phyloP scores from a whole-genome alignment of 1,284 basidiomycete species.

The Hymenochaete sp. region DNA sequence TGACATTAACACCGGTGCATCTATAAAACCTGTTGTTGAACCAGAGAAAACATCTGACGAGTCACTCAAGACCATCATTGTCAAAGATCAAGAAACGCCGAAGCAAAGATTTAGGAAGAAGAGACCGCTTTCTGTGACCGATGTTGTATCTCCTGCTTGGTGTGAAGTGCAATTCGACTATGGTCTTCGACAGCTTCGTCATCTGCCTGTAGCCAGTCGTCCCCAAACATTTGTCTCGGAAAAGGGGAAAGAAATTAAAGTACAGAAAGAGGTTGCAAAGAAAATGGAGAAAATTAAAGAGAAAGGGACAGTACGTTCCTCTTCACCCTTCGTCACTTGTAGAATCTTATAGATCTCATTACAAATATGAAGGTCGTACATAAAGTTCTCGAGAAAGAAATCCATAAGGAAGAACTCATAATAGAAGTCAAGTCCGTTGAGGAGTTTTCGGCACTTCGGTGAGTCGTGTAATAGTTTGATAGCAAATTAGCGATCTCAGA shows the following conservation, averaged over 20 bases:
- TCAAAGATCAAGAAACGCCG: constrained; percentile 3
- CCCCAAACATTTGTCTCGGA: constrained; percentile 53
- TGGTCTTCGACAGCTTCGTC: constrained; percentile 51
- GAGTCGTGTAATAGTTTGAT: constrained; percentile 20
- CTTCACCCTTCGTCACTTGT: constrained; percentile 12
- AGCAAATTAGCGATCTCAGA: background rate
- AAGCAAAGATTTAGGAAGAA: constrained; percentile 3
- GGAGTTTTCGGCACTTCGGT: constrained; percentile 69
- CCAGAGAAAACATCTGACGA: constrained; percentile 21
- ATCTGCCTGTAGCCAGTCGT: constrained; percentile 42
- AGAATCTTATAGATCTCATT: too few relatives aligned
- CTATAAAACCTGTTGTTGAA: constrained; percentile 24
- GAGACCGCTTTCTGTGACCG: constrained; percentile 11
- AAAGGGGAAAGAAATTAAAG: constrained; percentile 58
- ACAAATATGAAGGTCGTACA: constrained; percentile 79
- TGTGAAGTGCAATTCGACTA: constrained; percentile 77
- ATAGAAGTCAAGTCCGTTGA: constrained; percentile 46
- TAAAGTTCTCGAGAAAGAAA: constrained; percentile 68
- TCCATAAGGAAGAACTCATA: constrained; percentile 50
- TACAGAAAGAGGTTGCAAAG: constrained; percentile 50
- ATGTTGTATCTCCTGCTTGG: constrained; percentile 31
- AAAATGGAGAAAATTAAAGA: constrained; percentile 44
- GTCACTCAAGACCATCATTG: constrained; percentile 1
- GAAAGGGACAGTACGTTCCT: constrained; percentile 5
- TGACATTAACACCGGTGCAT: constrained; percentile 22